Conservation (phyloP, 805 yeast genomes). For the Metschnikowia shivogae region DNA sequence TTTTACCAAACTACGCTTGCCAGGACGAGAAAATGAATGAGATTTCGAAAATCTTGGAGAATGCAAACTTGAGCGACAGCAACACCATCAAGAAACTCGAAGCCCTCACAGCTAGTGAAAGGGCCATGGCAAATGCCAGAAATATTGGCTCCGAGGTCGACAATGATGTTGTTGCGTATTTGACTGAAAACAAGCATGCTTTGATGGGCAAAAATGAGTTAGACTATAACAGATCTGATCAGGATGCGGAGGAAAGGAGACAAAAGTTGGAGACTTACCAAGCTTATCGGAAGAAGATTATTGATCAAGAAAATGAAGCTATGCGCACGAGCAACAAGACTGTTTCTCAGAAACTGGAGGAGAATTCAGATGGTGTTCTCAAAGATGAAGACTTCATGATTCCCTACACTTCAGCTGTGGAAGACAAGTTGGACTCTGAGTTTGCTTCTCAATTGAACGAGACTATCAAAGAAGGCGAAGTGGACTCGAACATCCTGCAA, state of each 20-base stretch:
- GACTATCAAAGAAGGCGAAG: conserved; percentile 50
- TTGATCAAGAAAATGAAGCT: conserved; percentile 51
- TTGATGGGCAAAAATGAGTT: conserved; percentile 42
- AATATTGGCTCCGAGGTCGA: conserved; percentile 37
- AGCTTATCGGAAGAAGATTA: conserved; percentile 53
- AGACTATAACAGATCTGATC: conserved; percentile 42
- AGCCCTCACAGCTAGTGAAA: conserved; percentile 53
- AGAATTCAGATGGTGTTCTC: conserved; percentile 9
- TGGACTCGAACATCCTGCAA: conserved; percentile 49
- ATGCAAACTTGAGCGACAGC: conserved; percentile 42
- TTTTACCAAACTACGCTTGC: conserved; percentile 54
- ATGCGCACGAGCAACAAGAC: conserved; percentile 12
- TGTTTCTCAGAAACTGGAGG: conserved; percentile 8
- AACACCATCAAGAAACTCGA: conserved; percentile 49
- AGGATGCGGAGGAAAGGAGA: conserved; percentile 44
- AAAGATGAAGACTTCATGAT: conserved; percentile 34
- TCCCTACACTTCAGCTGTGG: conserved; percentile 68
- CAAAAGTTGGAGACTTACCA: conserved; percentile 56
- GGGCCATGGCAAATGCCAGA: conserved; percentile 57
- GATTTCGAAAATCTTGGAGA: conserved; percentile 32
- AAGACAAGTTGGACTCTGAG: conserved; percentile 59
- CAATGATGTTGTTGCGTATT: conserved; percentile 27
- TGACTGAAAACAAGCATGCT: conserved; percentile 35
- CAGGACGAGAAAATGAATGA: conserved; percentile 39
- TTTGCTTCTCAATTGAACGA: conserved; percentile 53